A percentile compares a stretch with the other conserved stretches of the same genome.
These are phyloP conservation scores for Rhexocercosporidium sp. DNA, from an alignment of 2,329 filamentous ascomycete genomes.

Conservation along the genomic window DNA sequence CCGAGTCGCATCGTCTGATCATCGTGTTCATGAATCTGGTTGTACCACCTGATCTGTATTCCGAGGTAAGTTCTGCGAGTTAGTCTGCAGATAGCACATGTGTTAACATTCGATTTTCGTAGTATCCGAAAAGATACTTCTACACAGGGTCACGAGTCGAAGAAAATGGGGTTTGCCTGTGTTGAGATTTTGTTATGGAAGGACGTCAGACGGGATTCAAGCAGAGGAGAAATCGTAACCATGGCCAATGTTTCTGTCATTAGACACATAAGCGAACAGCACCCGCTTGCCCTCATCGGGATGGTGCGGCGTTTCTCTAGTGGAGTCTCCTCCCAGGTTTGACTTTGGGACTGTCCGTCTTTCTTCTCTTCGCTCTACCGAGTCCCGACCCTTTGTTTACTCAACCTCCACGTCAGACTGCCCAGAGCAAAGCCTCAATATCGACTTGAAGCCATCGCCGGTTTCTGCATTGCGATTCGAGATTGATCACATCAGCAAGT, in stretches of 20 bases:
- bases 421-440: not conserved
- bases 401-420: too few relatives aligned
- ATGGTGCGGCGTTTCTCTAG: too few relatives aligned
- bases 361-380: not conserved
- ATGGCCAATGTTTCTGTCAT: too few relatives aligned
- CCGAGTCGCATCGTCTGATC: not conserved
- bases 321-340: not conserved
- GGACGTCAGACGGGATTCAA: too few relatives aligned
- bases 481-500: conserved; percentile 1
- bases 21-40: not conserved
- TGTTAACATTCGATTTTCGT: not conserved
- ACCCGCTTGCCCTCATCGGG: too few relatives aligned
- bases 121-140: not conserved
- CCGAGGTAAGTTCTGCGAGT: not conserved
- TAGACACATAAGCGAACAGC: too few relatives aligned
- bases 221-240: not conserved
- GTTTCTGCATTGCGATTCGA: not conserved
- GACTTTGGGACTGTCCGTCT: not conserved
- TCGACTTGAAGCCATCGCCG: not conserved
- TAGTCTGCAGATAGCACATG: not conserved
- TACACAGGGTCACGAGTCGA: not conserved
- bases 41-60: not conserved
- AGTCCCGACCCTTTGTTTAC: not conserved
- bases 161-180: not conserved
- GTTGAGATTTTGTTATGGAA: not conserved